These are phyloP conservation scores for Aureobasidium sp. DNA, from an alignment of 2,329 filamentous ascomycete genomes.

Conservation along the genomic window DNA sequence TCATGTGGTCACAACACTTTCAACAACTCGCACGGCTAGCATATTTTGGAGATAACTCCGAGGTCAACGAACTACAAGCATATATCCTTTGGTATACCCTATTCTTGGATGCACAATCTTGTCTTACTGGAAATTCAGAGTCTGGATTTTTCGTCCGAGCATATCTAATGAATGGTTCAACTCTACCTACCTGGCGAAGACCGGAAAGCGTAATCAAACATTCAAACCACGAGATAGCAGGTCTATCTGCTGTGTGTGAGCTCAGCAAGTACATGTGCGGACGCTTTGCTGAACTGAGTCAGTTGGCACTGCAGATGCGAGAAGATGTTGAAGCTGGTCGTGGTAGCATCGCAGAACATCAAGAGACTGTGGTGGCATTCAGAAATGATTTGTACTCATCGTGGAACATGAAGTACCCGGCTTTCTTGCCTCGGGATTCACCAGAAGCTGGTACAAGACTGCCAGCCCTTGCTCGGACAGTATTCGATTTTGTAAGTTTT, in stretches of 20 bases:
- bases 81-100: conserved; percentile 51
- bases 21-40: conserved; percentile 44
- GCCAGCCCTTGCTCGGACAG: conserved; percentile 19
- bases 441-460: conserved; percentile 27
- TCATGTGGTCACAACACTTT: conserved; percentile 49
- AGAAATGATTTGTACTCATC: conserved; percentile 23
- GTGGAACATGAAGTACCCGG: conserved; percentile 24
- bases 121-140: conserved; percentile 13
- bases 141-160: conserved; percentile 13
- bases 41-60: background rate
- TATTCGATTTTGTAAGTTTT: conserved; percentile 39
- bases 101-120: conserved; percentile 38
- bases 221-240: background rate
- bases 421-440: conserved; percentile 19
- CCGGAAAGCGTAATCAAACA: background rate
- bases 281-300: background rate
- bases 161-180: conserved; percentile 8
- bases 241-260: background rate
- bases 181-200: background rate
- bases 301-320: conserved; percentile 1
- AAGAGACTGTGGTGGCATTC: conserved; percentile 17
- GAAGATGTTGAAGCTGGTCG: background rate
- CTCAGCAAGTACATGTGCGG: conserved; percentile 8
- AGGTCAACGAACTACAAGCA: conserved; percentile 29
- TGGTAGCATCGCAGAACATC: conserved; percentile 1